phyloP scores from a whole-genome alignment of 1,284 basidiomycete species.

The Ganoderma lucidum region DNA sequence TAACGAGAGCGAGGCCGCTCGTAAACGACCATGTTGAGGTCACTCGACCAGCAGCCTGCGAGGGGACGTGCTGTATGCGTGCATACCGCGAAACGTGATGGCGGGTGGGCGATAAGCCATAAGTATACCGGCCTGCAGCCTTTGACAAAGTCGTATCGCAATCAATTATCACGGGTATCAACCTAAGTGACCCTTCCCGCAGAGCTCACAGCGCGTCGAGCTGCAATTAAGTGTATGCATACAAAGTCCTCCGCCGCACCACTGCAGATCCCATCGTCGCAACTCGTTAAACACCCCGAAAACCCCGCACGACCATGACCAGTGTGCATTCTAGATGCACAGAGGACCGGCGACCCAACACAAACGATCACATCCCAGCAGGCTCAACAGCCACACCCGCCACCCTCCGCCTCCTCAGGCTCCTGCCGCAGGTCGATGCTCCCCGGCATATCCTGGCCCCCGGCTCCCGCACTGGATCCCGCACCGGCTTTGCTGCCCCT shows the following conservation, averaged over 20 bases:
- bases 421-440: slow-evolving; percentile 42
- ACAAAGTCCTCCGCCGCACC: slow-evolving; percentile 1
- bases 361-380: neutral
- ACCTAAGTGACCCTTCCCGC: too few relatives aligned
- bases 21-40: too few relatives aligned
- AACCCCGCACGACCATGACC: neutral
- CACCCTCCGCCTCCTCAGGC: slow-evolving; percentile 29
- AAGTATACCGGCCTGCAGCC: too few relatives aligned
- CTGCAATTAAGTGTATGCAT: slow-evolving; percentile 5
- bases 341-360: too few relatives aligned
- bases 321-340: neutral
- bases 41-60: too few relatives aligned
- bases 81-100: too few relatives aligned
- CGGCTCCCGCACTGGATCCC: slow-evolving; percentile 20
- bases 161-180: neutral
- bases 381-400: slow-evolving; percentile 35
- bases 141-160: too few relatives aligned
- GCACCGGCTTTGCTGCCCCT: slow-evolving; percentile 14
- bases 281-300: neutral
- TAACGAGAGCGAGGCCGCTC: too few relatives aligned
- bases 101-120: too few relatives aligned
- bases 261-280: neutral
- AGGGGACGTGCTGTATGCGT: too few relatives aligned
- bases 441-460: slow-evolving; percentile 46
- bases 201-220: neutral